Conservation (phyloP, 2,329 filamentous ascomycete genomes). For the Xylariaceae sp. region DNA sequence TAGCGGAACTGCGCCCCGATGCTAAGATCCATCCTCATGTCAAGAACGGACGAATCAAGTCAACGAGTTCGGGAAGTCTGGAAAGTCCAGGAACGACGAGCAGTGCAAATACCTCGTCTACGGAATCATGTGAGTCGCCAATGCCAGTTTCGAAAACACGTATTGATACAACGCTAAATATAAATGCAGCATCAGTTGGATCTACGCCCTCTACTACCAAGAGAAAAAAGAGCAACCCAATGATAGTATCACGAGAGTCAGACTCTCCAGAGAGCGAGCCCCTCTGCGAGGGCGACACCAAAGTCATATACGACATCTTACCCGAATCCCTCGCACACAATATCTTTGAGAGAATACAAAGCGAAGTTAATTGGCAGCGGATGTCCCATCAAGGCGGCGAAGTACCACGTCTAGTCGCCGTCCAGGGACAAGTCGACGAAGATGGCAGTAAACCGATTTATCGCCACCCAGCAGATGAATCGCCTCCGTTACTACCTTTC, state of each 20-base stretch:
- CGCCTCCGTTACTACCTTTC: constrained; percentile 70
- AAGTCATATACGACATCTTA: constrained; percentile 65
- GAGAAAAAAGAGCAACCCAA: constrained; percentile 12
- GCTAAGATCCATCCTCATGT: constrained; percentile 2
- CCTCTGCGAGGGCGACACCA: constrained; percentile 77
- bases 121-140: constrained; percentile 8
- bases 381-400: constrained; percentile 92
- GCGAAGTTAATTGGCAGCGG: constrained; percentile 78
- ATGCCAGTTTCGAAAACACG: background rate
- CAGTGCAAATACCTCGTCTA: constrained; percentile 12
- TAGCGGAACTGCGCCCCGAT: background rate
- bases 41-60: constrained; percentile 14
- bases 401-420: constrained; percentile 84
- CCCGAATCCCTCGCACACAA: constrained; percentile 48
- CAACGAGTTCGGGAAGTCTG: constrained; percentile 18
- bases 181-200: background rate
- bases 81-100: constrained; percentile 11
- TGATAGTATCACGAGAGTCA: constrained; percentile 6
- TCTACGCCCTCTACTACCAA: background rate
- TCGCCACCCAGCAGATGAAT: constrained; percentile 86
- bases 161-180: constrained; percentile 13
- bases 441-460: constrained; percentile 85
- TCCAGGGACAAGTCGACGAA: constrained; percentile 65
- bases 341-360: constrained; percentile 63
- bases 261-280: constrained; percentile 36